Conservation (phyloP, 2,329 filamentous ascomycete genomes). For the Byssoonygena ceratinophila region DNA sequence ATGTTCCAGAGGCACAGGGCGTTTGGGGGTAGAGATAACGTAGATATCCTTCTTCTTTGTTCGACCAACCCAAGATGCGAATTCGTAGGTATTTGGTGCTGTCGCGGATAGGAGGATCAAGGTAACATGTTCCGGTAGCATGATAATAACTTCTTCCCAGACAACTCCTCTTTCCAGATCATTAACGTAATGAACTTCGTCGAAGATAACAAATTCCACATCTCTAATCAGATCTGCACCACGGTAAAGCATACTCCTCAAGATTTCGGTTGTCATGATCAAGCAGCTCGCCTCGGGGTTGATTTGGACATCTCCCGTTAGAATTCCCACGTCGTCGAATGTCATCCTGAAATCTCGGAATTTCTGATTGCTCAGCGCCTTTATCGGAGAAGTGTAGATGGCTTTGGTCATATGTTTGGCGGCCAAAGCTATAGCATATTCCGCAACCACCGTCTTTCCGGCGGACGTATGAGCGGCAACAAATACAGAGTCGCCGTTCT, state of each 20-base stretch:
- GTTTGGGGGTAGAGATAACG: slow-evolving; percentile 92
- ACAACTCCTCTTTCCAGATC: slow-evolving; percentile 92
- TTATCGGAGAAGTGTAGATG: slow-evolving; percentile 98
- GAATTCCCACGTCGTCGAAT: slow-evolving; percentile 92
- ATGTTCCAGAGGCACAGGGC: slow-evolving; percentile 88
- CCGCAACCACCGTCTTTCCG: slow-evolving; percentile 94
- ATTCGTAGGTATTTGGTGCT: slow-evolving; percentile 94
- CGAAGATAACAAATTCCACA: slow-evolving; percentile 97
- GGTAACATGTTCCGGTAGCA: slow-evolving; percentile 94
- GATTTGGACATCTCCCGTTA: slow-evolving; percentile 97
- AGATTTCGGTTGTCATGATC: slow-evolving; percentile 98
- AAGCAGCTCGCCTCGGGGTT: slow-evolving; percentile 94
- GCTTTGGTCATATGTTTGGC: slow-evolving; percentile 99
- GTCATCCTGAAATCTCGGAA: slow-evolving; percentile 84
- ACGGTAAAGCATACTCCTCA: slow-evolving; percentile 94
- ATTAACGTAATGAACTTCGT: slow-evolving; percentile 98
- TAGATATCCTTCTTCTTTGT: slow-evolving; percentile 99
- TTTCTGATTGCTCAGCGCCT: slow-evolving; percentile 96
- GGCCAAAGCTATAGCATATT: slow-evolving; percentile 92
- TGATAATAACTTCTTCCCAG: slow-evolving; percentile 99
- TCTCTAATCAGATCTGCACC: slow-evolving; percentile 93
- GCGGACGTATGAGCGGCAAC: slow-evolving; percentile 96
- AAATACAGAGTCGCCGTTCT: slow-evolving; percentile 93
- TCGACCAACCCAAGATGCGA: slow-evolving; percentile 93
- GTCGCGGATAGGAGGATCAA: slow-evolving; percentile 91